phyloP scores from a whole-genome alignment of 345 rosid genomes.

The Toxicodendron radicans region DNA sequence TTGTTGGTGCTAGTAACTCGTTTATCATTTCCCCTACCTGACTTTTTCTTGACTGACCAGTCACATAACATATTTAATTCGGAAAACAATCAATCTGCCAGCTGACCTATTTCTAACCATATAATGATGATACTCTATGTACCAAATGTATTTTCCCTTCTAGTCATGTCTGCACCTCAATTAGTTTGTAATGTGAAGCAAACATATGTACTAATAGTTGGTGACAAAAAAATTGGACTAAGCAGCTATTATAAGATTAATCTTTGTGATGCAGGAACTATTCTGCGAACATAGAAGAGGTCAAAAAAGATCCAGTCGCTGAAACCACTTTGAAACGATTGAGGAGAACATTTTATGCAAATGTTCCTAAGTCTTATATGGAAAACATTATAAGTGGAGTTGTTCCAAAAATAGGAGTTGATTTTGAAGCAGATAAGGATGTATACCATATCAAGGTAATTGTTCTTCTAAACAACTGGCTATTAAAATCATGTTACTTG shows the following conservation, averaged over 20 bases:
- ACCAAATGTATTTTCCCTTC: not conserved
- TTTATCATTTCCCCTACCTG: not conserved
- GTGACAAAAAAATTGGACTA: not conserved
- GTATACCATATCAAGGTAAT: conserved; percentile 22
- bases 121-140: no score
- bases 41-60: not conserved
- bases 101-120: not conserved
- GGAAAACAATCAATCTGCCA: not conserved
- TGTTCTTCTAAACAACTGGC: not conserved
- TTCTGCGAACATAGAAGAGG: conserved; percentile 8
- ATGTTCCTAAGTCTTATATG: conserved; percentile 20
- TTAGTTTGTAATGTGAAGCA: not conserved
- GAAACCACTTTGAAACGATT: conserved; percentile 21
- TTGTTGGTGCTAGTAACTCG: not conserved
- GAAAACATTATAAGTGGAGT: conserved; percentile 7
- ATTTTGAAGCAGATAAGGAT: conserved; percentile 6
- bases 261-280: conserved; percentile 12
- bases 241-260: not conserved
- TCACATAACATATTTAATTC: not conserved
- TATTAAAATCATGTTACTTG: not conserved
- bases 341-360: conserved; percentile 15
- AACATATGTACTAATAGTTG: not conserved
- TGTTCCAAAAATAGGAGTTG: conserved; percentile 12
- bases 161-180: not conserved
- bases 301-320: not conserved